phyloP scores from a whole-genome alignment of 2,329 filamentous ascomycete species.

The Exophiala lecanii-corni region DNA sequence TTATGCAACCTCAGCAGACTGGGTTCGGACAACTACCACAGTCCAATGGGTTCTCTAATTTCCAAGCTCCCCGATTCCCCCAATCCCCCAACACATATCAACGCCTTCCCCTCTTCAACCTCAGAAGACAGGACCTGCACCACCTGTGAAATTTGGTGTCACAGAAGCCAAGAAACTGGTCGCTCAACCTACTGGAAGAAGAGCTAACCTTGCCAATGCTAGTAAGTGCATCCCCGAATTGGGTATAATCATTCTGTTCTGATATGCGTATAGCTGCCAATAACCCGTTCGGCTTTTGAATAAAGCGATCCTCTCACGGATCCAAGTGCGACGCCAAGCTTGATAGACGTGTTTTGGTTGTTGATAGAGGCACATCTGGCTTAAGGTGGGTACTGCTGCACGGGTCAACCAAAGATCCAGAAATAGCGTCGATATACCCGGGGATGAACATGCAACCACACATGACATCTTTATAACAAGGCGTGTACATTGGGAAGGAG shows the following conservation, averaged over 20 bases:
- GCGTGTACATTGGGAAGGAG: no score
- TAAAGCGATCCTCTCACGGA: not conserved
- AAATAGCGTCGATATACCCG: no score
- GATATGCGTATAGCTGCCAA: constrained; percentile 14
- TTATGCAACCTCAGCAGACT: constrained; percentile 13
- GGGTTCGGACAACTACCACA: constrained; percentile 36
- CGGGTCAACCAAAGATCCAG: no score
- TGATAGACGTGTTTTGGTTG: no score
- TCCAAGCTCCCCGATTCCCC: constrained; percentile 51
- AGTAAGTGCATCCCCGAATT: no score
- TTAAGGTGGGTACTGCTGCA: no score
- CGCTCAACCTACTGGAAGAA: constrained; percentile 80
- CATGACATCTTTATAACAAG: no score
- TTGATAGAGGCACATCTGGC: no score
- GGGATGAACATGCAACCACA: no score
- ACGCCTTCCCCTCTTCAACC: constrained; percentile 62
- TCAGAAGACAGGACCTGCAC: constrained; percentile 80
- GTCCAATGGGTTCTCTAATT: constrained; percentile 48
- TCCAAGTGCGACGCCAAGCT: no score
- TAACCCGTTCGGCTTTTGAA: constrained; percentile 21
- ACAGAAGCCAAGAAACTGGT: constrained; percentile 69
- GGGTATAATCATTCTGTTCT: no score
- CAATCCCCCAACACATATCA: constrained; percentile 51
- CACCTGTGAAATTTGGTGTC: constrained; percentile 84
- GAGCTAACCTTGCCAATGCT: constrained; percentile 87